Conservation (phyloP, 2,329 filamentous ascomycete genomes). For the Arthrobotrys megalospora region DNA sequence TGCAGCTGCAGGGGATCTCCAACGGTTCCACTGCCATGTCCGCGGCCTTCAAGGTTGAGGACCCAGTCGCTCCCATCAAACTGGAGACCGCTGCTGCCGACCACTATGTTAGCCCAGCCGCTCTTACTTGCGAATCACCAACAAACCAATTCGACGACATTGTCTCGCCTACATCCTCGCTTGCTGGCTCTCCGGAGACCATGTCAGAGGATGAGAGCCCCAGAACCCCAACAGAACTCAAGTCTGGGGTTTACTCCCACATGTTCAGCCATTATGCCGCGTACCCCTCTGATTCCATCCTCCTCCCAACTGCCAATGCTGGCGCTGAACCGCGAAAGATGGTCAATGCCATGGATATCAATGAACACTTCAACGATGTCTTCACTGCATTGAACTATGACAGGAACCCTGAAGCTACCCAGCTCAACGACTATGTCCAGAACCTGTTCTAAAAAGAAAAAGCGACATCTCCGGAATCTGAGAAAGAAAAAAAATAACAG, state of each 20-base stretch:
- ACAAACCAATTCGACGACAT: constrained; percentile 30
- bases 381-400: constrained; percentile 56
- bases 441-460: constrained; percentile 25
- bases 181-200: constrained; percentile 53
- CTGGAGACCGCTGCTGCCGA: constrained; percentile 30
- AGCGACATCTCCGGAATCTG: constrained; percentile 4
- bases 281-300: constrained; percentile 37
- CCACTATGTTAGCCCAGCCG: constrained; percentile 45
- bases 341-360: constrained; percentile 42
- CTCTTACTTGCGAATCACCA: constrained; percentile 53
- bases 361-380: constrained; percentile 52
- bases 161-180: constrained; percentile 50
- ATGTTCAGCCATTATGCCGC: constrained; percentile 47
- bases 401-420: constrained; percentile 28
- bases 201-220: constrained; percentile 54
- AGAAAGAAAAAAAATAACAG: background rate
- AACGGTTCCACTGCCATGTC: constrained; percentile 34
- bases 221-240: constrained; percentile 44
- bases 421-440: constrained; percentile 41
- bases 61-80: constrained; percentile 40
- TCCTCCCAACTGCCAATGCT: constrained; percentile 39
- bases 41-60: constrained; percentile 32
- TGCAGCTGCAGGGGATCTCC: constrained; percentile 47
- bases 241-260: constrained; percentile 19
- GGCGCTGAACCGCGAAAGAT: constrained; percentile 45